Evolutionary conservation across 495 filamentous ascomycete species (phyloP).

Genomic region (Talaromyces nanjingensis): DNA sequence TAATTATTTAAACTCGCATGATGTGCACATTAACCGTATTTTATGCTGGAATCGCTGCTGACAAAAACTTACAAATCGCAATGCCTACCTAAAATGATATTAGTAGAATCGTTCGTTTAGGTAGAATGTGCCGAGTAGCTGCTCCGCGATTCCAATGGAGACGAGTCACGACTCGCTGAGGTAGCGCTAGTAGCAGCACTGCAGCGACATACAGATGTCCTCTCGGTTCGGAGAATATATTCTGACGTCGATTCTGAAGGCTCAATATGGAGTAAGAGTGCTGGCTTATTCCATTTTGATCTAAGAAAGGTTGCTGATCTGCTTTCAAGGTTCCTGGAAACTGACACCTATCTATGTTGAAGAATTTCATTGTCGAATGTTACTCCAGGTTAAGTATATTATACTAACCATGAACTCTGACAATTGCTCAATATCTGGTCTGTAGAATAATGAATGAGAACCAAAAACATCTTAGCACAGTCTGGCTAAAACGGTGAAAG

Average conservation of each 20-base stretch:
- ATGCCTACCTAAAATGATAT: neutral
- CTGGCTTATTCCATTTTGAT: neutral
- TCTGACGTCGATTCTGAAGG: neutral
- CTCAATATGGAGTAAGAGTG: neutral
- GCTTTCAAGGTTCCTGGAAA: neutral
- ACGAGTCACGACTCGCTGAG: neutral
- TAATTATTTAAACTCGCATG: neutral
- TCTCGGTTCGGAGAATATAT: neutral
- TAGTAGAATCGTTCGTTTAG: neutral
- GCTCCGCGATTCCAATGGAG: no score
- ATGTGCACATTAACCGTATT: neutral
- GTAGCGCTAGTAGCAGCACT: neutral
- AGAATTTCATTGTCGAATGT: neutral
- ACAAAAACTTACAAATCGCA: neutral
- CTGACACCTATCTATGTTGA: neutral
- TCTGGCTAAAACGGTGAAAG: neutral
- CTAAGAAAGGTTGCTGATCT: no score
- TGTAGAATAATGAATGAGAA: neutral
- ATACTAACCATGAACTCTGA: neutral
- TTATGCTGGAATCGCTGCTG: neutral
- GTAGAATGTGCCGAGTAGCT: neutral
- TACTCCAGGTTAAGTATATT: neutral
- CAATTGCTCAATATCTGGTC: neutral
- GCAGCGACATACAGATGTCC: neutral
- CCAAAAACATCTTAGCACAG: neutral